These are phyloP conservation scores for Trichoderma lentiforme DNA, from an alignment of 2,329 filamentous ascomycete genomes.

Conservation along the genomic window DNA sequence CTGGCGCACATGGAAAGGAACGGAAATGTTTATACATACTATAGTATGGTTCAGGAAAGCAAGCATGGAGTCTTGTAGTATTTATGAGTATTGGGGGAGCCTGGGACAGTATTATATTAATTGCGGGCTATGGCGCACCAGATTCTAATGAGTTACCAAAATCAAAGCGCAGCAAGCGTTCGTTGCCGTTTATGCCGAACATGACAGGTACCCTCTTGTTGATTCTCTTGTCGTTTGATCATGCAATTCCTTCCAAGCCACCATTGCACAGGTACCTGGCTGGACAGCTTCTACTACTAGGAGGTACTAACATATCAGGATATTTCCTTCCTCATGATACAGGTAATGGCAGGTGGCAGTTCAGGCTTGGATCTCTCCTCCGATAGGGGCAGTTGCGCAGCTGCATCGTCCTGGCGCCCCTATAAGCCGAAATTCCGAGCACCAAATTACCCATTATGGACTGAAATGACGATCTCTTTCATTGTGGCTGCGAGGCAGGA, in stretches of 20 bases:
- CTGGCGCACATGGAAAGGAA: slow-evolving; percentile 11
- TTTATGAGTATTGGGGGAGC: not conserved
- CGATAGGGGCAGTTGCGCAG: not conserved
- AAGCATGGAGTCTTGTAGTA: slow-evolving; percentile 13
- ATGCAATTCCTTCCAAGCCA: not conserved
- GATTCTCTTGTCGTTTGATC: not conserved
- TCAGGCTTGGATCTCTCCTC: not conserved
- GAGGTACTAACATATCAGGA: not conserved
- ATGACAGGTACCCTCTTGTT: not conserved
- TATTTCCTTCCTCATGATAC: not conserved
- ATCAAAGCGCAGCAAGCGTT: not conserved
- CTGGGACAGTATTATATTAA: not conserved
- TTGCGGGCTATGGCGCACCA: not conserved
- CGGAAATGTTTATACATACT: not conserved
- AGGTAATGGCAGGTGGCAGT: not conserved
- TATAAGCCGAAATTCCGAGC: not conserved
- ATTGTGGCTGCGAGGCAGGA: not conserved
- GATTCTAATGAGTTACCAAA: not conserved
- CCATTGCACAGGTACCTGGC: not conserved
- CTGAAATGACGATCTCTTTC: not conserved
- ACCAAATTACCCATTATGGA: not conserved
- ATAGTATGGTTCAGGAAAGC: slow-evolving; percentile 2
- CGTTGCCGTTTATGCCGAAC: not conserved
- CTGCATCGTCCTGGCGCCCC: not conserved
- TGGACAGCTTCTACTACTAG: not conserved